Base-by-base conservation (phyloP, 768 basidiomycete species). In the Auricularia sp. region DNA sequence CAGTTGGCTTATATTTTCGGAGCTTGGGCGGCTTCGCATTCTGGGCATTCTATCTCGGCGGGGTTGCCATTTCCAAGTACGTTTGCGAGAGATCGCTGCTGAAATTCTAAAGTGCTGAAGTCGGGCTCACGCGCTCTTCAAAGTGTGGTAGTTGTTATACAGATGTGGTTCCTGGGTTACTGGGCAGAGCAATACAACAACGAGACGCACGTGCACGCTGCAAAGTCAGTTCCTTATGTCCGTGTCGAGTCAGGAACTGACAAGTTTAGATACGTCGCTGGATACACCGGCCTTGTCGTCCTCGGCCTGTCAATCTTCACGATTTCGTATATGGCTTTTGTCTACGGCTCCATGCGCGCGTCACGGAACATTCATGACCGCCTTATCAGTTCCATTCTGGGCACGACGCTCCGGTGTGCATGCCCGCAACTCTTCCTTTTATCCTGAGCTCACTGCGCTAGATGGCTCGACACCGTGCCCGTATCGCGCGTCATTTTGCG, bases 401-500 rank as follows among this genome's bases (percentile, higher is more conserved):
- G 63, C 3, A 62, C 68, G 0, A 65, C 69, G 3, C 58, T 70
- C 37, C 56, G 56, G 47, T 51, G 16, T 18, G 47, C 21, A 21
- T 18, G 47, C 21, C 18, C 47, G 11, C 14, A 21, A 5, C 11
- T 51, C 6, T 51, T 29, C 29, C 29, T 18, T 18, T 45, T 45
- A 45, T 45, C 44, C 7, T 42, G 42, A 21, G 29, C 74, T 77
- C 44, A 82, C 81, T 1, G 79, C 80, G 16, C 21, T 33, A 80
- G 82, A 66, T 83, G 80, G 79, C 74, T 83, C 11, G 82, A 84
- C 66, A 77, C 71, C 4, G 81, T 80, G 1, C 82, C 82, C 1
- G 77, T 77, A 0, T 81, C 81, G 18, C 82, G 88, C 3, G 82
- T 90, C 61, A 83, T 88, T 54, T 76, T 85, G 35, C 80, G 87